phyloP scores from a whole-genome alignment of 2,329 filamentous ascomycete species.

The Orbilia brochopaga region DNA sequence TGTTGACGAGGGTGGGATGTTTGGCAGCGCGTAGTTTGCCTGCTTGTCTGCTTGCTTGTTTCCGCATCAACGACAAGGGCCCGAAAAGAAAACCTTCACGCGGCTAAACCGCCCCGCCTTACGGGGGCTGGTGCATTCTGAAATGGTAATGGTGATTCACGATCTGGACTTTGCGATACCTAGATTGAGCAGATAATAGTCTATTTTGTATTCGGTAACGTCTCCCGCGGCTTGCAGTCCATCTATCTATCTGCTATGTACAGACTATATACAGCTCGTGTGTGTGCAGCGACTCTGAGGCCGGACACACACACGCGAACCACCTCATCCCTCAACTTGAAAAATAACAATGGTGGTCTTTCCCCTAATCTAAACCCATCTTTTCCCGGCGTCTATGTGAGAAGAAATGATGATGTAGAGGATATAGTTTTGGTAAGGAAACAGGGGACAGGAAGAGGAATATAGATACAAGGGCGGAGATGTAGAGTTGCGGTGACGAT shows the following conservation, averaged over 20 bases:
- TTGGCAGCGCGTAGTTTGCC: slow-evolving; percentile 23
- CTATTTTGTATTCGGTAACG: background rate
- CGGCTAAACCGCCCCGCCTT: slow-evolving; percentile 12
- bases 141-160: background rate
- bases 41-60: slow-evolving; percentile 16
- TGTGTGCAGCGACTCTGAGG: background rate
- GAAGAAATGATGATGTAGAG: background rate
- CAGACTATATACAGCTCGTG: slow-evolving; percentile 26
- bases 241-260: slow-evolving; percentile 16
- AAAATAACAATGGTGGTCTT: background rate
- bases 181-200: no score
- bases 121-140: background rate
- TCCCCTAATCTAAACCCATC: background rate
- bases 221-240: background rate
- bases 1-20: slow-evolving; percentile 3
- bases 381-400: background rate
- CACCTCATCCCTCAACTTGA: background rate
- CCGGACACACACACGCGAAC: background rate
- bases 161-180: background rate
- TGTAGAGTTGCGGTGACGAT: background rate
- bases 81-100: slow-evolving; percentile 4
- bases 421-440: background rate
- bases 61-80: slow-evolving; percentile 29
- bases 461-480: background rate
- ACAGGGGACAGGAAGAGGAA: background rate